Evolutionary conservation across 768 basidiomycete genomes (phyloP).

Genomic region (Pleurotus ostreatus): DNA sequence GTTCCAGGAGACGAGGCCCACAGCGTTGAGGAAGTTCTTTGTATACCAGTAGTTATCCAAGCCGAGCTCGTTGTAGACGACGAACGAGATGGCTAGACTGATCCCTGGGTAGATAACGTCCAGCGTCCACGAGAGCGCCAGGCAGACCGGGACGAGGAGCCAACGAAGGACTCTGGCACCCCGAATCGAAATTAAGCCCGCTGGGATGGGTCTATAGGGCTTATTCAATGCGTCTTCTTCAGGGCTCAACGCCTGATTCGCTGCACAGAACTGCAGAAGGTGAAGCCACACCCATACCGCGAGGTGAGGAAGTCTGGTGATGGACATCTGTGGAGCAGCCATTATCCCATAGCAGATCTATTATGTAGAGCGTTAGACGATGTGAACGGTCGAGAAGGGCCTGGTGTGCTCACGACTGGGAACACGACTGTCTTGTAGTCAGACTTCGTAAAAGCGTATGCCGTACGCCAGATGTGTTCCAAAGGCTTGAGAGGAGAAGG

Average conservation of each 20-base stretch:
- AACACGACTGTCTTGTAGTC: slow-evolving; percentile 44
- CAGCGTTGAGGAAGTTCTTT: slow-evolving; percentile 11
- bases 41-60: slow-evolving; percentile 4
- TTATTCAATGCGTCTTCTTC: slow-evolving; percentile 43
- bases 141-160: slow-evolving; percentile 20
- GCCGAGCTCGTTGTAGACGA: slow-evolving; percentile 10
- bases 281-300: slow-evolving; percentile 41
- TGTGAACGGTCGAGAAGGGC: not conserved
- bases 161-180: slow-evolving; percentile 32
- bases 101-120: slow-evolving; percentile 4
- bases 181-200: slow-evolving; percentile 33
- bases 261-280: slow-evolving; percentile 38
- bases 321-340: slow-evolving; percentile 19
- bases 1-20: slow-evolving; percentile 12
- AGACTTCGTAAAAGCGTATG: slow-evolving; percentile 39
- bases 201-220: slow-evolving; percentile 39
- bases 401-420: slow-evolving; percentile 34
- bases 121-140: slow-evolving; percentile 1
- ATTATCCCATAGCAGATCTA: slow-evolving; percentile 21
- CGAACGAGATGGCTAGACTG: not conserved
- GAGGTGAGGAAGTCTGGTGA: slow-evolving; percentile 13
- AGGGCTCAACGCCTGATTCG: slow-evolving; percentile 37
- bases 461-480: not conserved
- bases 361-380: not conserved
- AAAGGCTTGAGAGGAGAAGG: slow-evolving; percentile 1